Evolutionary conservation across 2,329 filamentous ascomycete species (phyloP), one percentile per base, ranked within the genome.

Genomic region (Aaosphaeria arxii): DNA sequence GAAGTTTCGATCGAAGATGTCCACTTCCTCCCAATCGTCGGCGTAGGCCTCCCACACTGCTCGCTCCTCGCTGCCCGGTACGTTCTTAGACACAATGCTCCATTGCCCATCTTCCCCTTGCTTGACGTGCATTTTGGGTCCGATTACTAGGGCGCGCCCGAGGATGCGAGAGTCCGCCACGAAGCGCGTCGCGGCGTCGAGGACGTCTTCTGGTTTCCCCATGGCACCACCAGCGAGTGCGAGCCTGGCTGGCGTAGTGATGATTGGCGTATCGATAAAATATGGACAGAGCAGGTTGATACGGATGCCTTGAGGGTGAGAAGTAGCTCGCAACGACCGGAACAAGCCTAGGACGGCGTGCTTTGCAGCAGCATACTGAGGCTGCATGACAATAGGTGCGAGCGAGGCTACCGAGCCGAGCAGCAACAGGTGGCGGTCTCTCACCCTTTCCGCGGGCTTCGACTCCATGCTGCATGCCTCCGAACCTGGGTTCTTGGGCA

Each of bases 271-370:
- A 56, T 83, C 79, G 57, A 79, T 76, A 63, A 86, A 88, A 67
- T 87, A 88, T 0, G 85, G 85, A 49, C 77, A 79, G n/a, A 88
- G 64, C 59, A 87, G 74, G 61, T 88, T 88, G 50, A 86, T 72
- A 40, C 86, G 76, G 39, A 88, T 70, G 28, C 80, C 80, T 39
- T 75, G 67, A 6, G 67, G 54, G 46, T 75, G 74, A 2, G 77
- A 71, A 5, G 70, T 77, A 4, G 72, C 63, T 11, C 84, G 75
- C 41, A 88, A 69, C 5, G 76, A 74, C 40, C 85, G 77, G 65
- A 85, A 87, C 32, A 87, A 70, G 0, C 85, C 86, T 7, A 85
- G 73, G 0, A 88, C 77, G 17, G 77, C 85, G 67, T 88, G 85
- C 63, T 88, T 88, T 40, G 81, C 77, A 31, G 79, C 74, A 28